These are phyloP conservation scores for Coprinopsis strossmayeri DNA, from an alignment of 768 basidiomycete species.

Conservation along the genomic window DNA sequence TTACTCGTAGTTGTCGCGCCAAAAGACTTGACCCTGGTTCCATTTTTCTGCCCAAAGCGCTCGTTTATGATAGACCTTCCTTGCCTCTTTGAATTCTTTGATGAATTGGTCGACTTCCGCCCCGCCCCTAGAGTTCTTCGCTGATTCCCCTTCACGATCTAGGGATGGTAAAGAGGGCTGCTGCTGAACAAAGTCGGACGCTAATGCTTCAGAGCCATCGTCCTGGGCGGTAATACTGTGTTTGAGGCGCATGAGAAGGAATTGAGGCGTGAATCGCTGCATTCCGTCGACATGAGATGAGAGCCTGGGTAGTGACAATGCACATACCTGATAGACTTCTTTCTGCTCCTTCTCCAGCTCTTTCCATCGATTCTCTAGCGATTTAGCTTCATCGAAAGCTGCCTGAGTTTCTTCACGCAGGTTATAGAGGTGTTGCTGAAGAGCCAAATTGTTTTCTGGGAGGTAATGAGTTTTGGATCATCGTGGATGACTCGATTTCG, in stretches of 20 bases:
- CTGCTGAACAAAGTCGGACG: constrained; percentile 74
- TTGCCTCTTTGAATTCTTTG: constrained; percentile 75
- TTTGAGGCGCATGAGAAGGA: constrained; percentile 79
- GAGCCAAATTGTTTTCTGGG: constrained; percentile 65
- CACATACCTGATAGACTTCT: constrained; percentile 77
- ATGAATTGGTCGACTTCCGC: constrained; percentile 83
- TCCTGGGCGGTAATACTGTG: constrained; percentile 91
- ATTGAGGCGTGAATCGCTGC: constrained; percentile 81
- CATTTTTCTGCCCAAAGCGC: constrained; percentile 88
- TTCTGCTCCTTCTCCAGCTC: constrained; percentile 85
- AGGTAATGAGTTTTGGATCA: constrained; percentile 1
- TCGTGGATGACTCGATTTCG: constrained; percentile 4
- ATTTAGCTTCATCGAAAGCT: constrained; percentile 82
- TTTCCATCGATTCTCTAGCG: constrained; percentile 76
- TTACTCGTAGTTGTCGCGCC: constrained; percentile 56
- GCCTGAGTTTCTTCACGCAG: constrained; percentile 79
- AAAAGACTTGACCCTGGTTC: constrained; percentile 77
- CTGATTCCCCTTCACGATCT: constrained; percentile 17
- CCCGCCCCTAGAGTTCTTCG: constrained; percentile 30
- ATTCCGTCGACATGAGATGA: background rate
- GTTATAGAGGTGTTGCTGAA: constrained; percentile 70
- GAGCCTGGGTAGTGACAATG: background rate
- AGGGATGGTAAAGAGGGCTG: constrained; percentile 29
- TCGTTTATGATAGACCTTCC: constrained; percentile 92
- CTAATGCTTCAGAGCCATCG: constrained; percentile 79